Evolutionary conservation across 441 rosid species (phyloP).

Genomic region (Erysimum pusillum): DNA sequence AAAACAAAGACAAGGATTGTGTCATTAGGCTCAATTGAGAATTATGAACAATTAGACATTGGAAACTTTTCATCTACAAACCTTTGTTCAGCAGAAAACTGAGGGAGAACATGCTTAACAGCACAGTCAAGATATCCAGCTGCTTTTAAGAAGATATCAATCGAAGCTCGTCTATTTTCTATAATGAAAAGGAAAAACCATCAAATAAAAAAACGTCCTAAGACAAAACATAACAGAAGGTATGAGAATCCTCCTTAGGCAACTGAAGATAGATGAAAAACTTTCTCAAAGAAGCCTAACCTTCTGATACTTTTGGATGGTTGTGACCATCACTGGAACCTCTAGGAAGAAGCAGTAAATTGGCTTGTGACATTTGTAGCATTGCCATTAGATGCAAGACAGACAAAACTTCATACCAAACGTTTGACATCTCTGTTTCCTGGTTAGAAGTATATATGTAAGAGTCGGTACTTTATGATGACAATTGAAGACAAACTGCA

Average conservation of each 20-base stretch:
- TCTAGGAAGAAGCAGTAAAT: conserved; percentile 87
- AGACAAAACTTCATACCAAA: conserved; percentile 96
- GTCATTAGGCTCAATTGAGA: conserved; percentile 3
- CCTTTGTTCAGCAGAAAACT: conserved; percentile 80
- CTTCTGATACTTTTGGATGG: conserved; percentile 92
- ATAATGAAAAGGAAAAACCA: conserved; percentile 35
- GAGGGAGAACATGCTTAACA: conserved; percentile 88
- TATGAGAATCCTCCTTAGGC: conserved; percentile 9
- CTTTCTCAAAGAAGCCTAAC: conserved; percentile 52
- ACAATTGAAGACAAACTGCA: conserved; percentile 20
- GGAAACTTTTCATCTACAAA: conserved; percentile 46
- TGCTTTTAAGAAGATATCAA: conserved; percentile 95
- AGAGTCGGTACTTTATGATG: conserved; percentile 20
- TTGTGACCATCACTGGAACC: conserved; percentile 70
- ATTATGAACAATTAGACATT: conserved; percentile 15
- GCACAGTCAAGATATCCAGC: conserved; percentile 98
- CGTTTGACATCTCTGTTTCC: conserved; percentile 87
- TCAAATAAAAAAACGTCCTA: background rate
- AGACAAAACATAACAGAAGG: background rate
- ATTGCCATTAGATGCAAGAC: conserved; percentile 98
- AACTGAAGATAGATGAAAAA: conserved; percentile 23
- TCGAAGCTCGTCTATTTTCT: conserved; percentile 89
- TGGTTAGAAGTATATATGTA: conserved; percentile 51
- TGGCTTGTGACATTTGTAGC: conserved; percentile 85
- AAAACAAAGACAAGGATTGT: conserved; percentile 17